Evolutionary conservation across 163 green algal genomes (phyloP).

Genomic region (Smithsoniella earleae): DNA sequence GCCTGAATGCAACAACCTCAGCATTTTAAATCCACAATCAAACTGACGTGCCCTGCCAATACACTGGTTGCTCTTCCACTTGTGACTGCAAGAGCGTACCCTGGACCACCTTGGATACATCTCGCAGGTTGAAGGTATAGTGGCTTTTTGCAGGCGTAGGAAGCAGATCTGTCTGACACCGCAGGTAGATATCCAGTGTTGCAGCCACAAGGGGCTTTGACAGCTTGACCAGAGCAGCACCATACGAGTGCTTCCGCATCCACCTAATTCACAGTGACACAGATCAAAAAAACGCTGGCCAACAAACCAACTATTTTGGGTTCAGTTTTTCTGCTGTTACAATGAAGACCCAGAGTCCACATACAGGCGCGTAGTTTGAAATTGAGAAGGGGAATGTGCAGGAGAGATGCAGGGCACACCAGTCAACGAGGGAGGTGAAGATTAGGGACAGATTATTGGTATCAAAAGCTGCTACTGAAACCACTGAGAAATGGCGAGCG

Average conservation of each 20-base stretch:
- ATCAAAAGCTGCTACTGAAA: constrained; percentile 55
- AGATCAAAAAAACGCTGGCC: no score
- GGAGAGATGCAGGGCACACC: no score
- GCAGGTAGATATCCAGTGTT: constrained; percentile 44
- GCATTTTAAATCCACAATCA: no score
- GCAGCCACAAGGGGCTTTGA: constrained; percentile 46
- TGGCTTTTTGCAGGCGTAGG: constrained; percentile 61
- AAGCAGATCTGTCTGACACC: constrained; percentile 52
- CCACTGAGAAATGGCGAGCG: constrained; percentile 55
- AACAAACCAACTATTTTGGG: no score
- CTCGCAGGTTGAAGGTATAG: constrained; percentile 67
- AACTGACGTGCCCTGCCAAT: no score
- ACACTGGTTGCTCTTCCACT: no score
- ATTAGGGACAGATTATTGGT: constrained; percentile 54
- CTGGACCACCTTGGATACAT: constrained; percentile 64
- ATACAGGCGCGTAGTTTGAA: no score
- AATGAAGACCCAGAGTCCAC: no score
- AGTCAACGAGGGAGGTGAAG: constrained; percentile 56
- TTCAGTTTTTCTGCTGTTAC: no score
- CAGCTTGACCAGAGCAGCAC: constrained; percentile 45
- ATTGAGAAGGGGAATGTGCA: no score
- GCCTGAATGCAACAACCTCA: constrained; percentile 36
- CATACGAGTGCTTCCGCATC: constrained; percentile 50
- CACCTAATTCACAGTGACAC: no score
- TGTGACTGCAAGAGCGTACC: constrained; percentile 20